Conservation (phyloP, 805 yeast species). For the Wickerhamomyces canadensis region DNA sequence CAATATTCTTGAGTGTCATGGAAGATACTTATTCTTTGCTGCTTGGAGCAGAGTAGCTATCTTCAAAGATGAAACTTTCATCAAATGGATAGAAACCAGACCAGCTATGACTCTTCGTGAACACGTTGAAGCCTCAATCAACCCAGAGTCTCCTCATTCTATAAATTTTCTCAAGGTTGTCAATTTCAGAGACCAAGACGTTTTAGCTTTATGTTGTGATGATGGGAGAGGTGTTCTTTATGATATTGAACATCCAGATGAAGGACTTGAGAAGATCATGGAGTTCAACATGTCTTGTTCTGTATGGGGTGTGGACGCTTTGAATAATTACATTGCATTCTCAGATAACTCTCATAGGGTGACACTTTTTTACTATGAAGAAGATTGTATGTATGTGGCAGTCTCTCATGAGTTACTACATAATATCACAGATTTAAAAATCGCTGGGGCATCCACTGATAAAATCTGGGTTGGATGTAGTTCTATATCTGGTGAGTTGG, state of each 20-base stretch:
- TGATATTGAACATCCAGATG: slow-evolving; percentile 24
- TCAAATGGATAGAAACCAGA: slow-evolving; percentile 5
- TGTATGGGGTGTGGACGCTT: slow-evolving; percentile 59
- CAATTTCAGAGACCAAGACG: slow-evolving; percentile 33
- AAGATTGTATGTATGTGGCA: slow-evolving; percentile 18
- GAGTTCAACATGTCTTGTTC: slow-evolving; percentile 36
- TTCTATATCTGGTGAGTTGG: slow-evolving; percentile 38
- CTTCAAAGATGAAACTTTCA: slow-evolving; percentile 4
- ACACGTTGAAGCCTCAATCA: slow-evolving; percentile 40
- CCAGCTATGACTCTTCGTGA: slow-evolving; percentile 16
- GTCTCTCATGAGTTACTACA: slow-evolving; percentile 41
- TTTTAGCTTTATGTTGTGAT: slow-evolving; percentile 46
- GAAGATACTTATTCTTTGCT: slow-evolving; percentile 7
- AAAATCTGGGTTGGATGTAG: slow-evolving; percentile 32
- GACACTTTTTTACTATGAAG: slow-evolving; percentile 32
- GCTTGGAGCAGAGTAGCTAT: slow-evolving; percentile 9
- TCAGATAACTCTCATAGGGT: slow-evolving; percentile 51
- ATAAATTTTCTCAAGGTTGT: slow-evolving; percentile 44
- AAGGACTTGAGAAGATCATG: slow-evolving; percentile 23
- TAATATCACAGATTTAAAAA: slow-evolving; percentile 51
- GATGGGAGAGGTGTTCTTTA: slow-evolving; percentile 45
- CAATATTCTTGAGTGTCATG: slow-evolving; percentile 16
- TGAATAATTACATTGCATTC: slow-evolving; percentile 35
- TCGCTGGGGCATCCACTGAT: slow-evolving; percentile 25
- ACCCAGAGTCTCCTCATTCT: slow-evolving; percentile 51